phyloP scores from a whole-genome alignment of 2,329 filamentous ascomycete genomes.

The Chaetomiaceae sp. region DNA sequence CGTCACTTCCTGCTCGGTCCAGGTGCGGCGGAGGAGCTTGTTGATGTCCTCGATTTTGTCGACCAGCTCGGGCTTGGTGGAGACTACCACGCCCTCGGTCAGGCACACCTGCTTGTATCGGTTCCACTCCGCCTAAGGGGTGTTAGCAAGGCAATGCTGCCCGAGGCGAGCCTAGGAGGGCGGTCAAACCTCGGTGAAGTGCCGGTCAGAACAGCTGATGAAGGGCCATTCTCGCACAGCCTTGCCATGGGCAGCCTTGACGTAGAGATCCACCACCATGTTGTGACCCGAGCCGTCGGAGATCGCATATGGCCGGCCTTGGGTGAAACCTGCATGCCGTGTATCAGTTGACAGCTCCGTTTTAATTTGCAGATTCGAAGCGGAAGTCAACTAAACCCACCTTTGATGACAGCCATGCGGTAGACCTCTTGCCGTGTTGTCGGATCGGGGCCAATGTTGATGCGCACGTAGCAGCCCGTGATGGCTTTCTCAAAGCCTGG shows the following conservation, averaged over 20 bases:
- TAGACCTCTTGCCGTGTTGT: constrained; percentile 71
- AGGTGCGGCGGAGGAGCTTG: constrained; percentile 67
- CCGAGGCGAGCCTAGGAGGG: neutral
- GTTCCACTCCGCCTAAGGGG: constrained; percentile 63
- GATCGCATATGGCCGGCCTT: constrained; percentile 78
- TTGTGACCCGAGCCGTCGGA: constrained; percentile 65
- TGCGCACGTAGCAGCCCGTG: constrained; percentile 75
- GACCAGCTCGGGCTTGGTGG: constrained; percentile 62
- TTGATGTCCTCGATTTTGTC: constrained; percentile 79
- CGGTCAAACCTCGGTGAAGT: constrained; percentile 69
- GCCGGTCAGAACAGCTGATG: constrained; percentile 78
- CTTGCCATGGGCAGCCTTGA: constrained; percentile 74
- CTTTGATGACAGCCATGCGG: constrained; percentile 81
- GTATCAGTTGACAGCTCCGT: neutral
- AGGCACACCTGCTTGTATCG: constrained; percentile 71
- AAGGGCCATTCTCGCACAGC: constrained; percentile 82
- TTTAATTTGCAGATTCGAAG: neutral
- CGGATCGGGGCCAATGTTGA: constrained; percentile 73
- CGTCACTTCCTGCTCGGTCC: constrained; percentile 77
- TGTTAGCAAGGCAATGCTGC: constrained; percentile 21
- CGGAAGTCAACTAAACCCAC: constrained; percentile 39
- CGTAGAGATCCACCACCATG: constrained; percentile 82
- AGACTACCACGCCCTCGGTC: constrained; percentile 65
- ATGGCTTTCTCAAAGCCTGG: constrained; percentile 81
- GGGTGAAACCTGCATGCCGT: constrained; percentile 59